Percentiles rank a stretch among this genome's conserved stretches.
These are phyloP conservation scores for Cetraspora pellucida DNA, from an alignment of 192 early-diverging fungal species.

Conservation along the genomic window DNA sequence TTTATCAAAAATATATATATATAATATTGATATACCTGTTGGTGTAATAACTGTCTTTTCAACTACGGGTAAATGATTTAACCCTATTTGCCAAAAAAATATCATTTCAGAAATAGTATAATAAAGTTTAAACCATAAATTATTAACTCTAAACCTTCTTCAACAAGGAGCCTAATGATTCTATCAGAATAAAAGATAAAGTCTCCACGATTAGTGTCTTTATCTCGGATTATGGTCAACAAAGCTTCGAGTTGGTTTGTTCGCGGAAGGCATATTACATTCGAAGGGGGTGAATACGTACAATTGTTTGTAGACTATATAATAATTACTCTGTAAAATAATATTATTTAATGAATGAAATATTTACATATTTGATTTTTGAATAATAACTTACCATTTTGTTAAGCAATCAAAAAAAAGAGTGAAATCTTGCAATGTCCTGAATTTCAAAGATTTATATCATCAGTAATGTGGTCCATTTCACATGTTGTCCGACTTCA, in stretches of 20 bases:
- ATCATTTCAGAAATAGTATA: background rate
- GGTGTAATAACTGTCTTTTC: constrained; percentile 80
- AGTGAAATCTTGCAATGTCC: too few species aligned
- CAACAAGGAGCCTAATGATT: constrained; percentile 85
- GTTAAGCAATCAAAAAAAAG: too few species aligned
- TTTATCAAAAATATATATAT: background rate
- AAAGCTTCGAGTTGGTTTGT: constrained; percentile 78
- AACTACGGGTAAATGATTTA: constrained; percentile 88
- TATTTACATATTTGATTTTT: too few species aligned
- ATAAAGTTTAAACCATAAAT: background rate
- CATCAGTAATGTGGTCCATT: too few species aligned
- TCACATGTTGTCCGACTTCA: too few species aligned
- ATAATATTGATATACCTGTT: constrained; percentile 54
- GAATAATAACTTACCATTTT: too few species aligned
- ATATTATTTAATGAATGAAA: too few species aligned
- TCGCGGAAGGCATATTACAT: constrained; percentile 69
- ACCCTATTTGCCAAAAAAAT: constrained; percentile 47
- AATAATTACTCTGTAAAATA: too few species aligned
- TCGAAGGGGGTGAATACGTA: constrained; percentile 44
- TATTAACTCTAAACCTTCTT: constrained; percentile 70
- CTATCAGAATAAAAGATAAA: constrained; percentile 95
- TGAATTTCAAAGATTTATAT: too few species aligned
- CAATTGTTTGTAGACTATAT: too few species aligned
- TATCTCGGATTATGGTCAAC: constrained; percentile 85
- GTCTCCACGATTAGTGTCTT: constrained; percentile 78